Base-by-base conservation (phyloP, 2,329 filamentous ascomycete genomes). In the Ambrosiella cleistominuta region DNA sequence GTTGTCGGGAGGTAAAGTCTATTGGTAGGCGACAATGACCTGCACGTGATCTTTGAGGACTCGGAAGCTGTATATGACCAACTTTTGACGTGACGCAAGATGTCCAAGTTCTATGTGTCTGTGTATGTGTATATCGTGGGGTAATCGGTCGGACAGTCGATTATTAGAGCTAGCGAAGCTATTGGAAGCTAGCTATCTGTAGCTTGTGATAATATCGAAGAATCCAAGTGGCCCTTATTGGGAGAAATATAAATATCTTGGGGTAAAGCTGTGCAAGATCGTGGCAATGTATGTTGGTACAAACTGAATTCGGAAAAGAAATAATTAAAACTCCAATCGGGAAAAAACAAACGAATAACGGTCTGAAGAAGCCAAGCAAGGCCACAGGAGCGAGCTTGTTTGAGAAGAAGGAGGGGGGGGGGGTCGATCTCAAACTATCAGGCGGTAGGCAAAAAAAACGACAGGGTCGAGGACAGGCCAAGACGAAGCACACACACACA, bases 321-420 rank as follows among this genome's bases (percentile, higher is more conserved):
- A 27, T 27, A 27, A 27, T 27, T 5, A 27, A 27, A 27, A 27
- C 27, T 27, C 27, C 3, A 36, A 51, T 27, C 27, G 8, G 35
- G 47, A 37, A 19, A 51, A 51, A 19, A 27, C 17, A 19, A 68
- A 71, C 61, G 70, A 72, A 54, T 42, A 55, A 39, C 37, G 53
- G 42, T 55, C 42, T 55, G n/a, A 27, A 15, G 12, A 15, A 19
- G 13, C 2, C 47, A 15, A 56, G 35, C 52, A 37, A 50, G 45
- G 13, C 44, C 49, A 56, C n/a, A 59, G 27, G 15, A 59, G 13
- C 38, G 50, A 59, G 44, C 37, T 51, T 51, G 15, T 27, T 11
- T 51, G 17, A 35, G 47, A n/a, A 42, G 11, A 7, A 12, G 39
- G 39, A 42, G 53, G 36, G 8, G 27, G 19, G 53, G 36, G 8